Conservation (phyloP, 805 yeast genomes). For the Cyberlindnera subsufficiens region DNA sequence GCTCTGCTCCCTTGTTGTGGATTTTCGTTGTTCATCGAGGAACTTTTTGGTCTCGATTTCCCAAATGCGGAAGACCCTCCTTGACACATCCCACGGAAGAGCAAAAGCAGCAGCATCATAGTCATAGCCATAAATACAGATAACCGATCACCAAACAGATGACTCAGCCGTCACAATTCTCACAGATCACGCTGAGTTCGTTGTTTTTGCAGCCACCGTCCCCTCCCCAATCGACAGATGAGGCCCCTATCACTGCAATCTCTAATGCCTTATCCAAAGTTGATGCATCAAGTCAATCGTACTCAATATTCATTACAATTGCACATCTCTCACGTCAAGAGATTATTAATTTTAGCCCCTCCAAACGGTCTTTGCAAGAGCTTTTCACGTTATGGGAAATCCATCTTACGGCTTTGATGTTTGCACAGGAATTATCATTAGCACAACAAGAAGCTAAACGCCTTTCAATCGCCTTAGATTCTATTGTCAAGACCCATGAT, state of each 20-base stretch:
- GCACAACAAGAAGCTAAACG: conserved; percentile 24
- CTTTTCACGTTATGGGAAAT: conserved; percentile 21
- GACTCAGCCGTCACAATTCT: neutral
- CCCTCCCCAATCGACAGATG: conserved; percentile 1
- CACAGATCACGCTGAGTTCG: conserved; percentile 4
- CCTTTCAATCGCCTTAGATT: conserved; percentile 16
- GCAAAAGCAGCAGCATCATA: no score
- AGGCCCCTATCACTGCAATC: no score
- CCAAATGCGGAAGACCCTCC: no score
- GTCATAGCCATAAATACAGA: no score
- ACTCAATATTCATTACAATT: conserved; percentile 6
- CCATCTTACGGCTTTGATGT: conserved; percentile 14
- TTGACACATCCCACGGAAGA: no score
- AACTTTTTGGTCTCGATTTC: no score
- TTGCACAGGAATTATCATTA: conserved; percentile 17
- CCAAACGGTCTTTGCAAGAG: neutral
- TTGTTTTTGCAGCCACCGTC: conserved; percentile 10
- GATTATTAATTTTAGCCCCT: neutral
- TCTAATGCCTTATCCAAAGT: no score
- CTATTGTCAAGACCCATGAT: conserved; percentile 2
- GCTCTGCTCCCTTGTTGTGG: neutral
- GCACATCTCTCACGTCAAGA: conserved; percentile 8
- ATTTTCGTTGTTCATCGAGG: neutral
- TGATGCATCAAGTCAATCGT: neutral
- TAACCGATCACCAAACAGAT: no score